Base-by-base conservation (phyloP, 331 rosid species). In the Arachis monticola region DNA sequence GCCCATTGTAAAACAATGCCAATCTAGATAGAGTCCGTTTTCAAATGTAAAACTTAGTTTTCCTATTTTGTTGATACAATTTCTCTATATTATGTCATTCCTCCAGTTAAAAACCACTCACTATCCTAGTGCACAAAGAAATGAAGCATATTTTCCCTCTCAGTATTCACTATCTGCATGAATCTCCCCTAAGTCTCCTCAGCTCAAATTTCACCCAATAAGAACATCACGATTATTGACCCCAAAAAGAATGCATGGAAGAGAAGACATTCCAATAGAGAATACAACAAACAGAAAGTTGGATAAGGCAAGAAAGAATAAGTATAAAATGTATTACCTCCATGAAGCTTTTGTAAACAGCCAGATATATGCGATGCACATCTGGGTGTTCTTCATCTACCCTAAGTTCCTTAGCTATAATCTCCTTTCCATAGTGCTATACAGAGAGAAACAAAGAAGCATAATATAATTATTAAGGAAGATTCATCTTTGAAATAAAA, bases 261-360 rank as follows among this genome's bases (percentile, higher is more conserved):
- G 14, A 44, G 10, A 75, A 22, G 9, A 58, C 40, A 73, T 66
- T 30, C 73, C 46, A 42, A 14, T 64, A 69, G 61, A 67, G 9
- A 7, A 2, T 75, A 69, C 9, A n/a, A 11, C 68, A 9, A 17
- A 45, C n/a, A 48, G 50, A 60, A 10, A 46, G 45, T 38, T 12
- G 35, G 57, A 57, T 45, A 4, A 6, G 1, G 27, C 40, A 3
- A 31, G 13, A 17, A 7, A 52, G n/a, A 60, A 22, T 50, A 58
- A 45, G 45, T n/a, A 59, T 8, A 67, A 72, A 64, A 77, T 35
- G 42, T 55, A 64, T 38, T 83, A 92, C 97, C 99, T 94, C 99
- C 99, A 94, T 88, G 85, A 94, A 94, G 91, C 97, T 90, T 80
- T 83, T 92, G 88, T 94, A 94, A 52, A 94, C 76, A 58, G 93